A percentile compares a stretch with the other conserved stretches of the same genome.
These are phyloP conservation scores for Hypoxylon rubiginosum DNA, from an alignment of 2,329 filamentous ascomycete species.

Conservation along the genomic window DNA sequence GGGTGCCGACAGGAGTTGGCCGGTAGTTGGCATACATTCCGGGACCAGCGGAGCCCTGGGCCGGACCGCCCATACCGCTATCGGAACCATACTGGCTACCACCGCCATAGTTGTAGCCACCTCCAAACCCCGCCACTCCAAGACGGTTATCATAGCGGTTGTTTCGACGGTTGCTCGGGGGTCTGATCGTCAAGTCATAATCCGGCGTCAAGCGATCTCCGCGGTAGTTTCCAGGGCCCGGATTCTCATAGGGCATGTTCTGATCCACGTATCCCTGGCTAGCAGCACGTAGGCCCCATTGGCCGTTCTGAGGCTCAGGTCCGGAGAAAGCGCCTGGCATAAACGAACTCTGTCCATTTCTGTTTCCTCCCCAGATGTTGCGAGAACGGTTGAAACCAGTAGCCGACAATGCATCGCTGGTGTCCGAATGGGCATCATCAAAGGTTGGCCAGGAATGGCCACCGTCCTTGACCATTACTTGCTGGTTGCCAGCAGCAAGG, in stretches of 20 bases:
- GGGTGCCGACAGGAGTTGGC: conserved; percentile 61
- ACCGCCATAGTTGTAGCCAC: conserved; percentile 52
- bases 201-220: conserved; percentile 64
- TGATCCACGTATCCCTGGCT: conserved; percentile 59
- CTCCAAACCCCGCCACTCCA: conserved; percentile 49
- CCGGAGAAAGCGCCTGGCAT: conserved; percentile 47
- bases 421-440: conserved; percentile 70
- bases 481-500: conserved; percentile 53
- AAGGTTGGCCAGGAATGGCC: conserved; percentile 66
- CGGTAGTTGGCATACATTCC: conserved; percentile 49
- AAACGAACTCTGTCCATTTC: conserved; percentile 52
- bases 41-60: conserved; percentile 55
- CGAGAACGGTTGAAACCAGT: conserved; percentile 67
- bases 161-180: conserved; percentile 59
- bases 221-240: conserved; percentile 58
- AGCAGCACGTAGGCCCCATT: conserved; percentile 63
- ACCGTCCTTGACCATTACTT: conserved; percentile 53
- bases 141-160: conserved; percentile 62
- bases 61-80: conserved; percentile 50
- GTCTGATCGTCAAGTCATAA: conserved; percentile 62
- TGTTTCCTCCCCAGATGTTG: conserved; percentile 68
- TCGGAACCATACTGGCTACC: conserved; percentile 54
- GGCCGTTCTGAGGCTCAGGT: conserved; percentile 55
- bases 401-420: conserved; percentile 66
- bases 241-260: conserved; percentile 51